phyloP scores from a whole-genome alignment of 2,329 filamentous ascomycete species.

The Rugonectria rugulosa region DNA sequence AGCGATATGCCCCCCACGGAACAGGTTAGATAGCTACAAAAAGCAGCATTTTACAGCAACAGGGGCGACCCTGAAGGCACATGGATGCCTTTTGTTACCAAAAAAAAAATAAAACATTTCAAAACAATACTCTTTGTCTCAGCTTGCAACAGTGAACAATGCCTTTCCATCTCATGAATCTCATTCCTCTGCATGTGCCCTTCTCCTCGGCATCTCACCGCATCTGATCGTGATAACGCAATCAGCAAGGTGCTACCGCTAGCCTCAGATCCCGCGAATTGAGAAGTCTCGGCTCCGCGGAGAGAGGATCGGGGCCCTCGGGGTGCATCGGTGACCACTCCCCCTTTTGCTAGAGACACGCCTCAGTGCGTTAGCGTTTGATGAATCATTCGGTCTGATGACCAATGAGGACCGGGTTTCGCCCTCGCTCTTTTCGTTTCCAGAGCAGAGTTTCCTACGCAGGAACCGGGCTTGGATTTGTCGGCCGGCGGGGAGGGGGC shows the following conservation, averaged over 20 bases:
- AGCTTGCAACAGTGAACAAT: slow-evolving; percentile 15
- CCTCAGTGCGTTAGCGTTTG: background rate
- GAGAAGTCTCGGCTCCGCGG: background rate
- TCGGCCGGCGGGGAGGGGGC: too few relatives aligned
- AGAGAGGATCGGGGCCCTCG: background rate
- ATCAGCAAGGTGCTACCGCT: background rate
- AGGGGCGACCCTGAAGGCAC: slow-evolving; percentile 12
- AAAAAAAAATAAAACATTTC: slow-evolving; percentile 31
- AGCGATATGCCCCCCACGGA: slow-evolving; percentile 20
- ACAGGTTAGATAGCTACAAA: slow-evolving; percentile 35
- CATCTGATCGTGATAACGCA: slow-evolving; percentile 1
- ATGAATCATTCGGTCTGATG: background rate
- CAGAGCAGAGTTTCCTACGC: background rate
- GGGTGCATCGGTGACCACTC: background rate
- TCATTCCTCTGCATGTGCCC: too few relatives aligned
- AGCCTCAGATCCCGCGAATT: too few relatives aligned
- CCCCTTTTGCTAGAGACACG: background rate
- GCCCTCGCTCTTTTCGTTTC: background rate
- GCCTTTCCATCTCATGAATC: slow-evolving; percentile 19
- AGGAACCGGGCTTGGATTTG: background rate
- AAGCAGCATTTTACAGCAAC: slow-evolving; percentile 25
- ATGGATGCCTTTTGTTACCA: slow-evolving; percentile 9
- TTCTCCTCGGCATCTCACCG: slow-evolving; percentile 13
- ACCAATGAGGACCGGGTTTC: background rate
- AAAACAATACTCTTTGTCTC: slow-evolving; percentile 22